Evolutionary conservation across 2,329 filamentous ascomycete genomes (phyloP).

Genomic region (Elsinoe necatrix): DNA sequence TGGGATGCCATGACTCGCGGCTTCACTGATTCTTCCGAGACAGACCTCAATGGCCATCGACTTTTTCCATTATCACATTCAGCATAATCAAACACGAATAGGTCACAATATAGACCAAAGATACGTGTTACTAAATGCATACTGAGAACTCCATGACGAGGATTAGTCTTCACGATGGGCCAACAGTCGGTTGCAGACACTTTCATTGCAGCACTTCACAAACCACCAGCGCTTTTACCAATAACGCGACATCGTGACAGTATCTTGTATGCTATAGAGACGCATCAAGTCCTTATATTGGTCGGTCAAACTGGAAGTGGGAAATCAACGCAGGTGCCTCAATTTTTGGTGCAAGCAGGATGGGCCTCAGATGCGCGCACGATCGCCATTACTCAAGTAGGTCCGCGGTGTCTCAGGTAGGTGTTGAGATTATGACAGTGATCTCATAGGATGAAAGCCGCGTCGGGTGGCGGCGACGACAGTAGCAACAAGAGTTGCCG

Average conservation of each 20-base stretch:
- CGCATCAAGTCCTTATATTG: slow-evolving; percentile 73
- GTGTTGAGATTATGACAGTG: slow-evolving; percentile 21
- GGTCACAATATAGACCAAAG: too few species aligned
- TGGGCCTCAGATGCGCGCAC: slow-evolving; percentile 79
- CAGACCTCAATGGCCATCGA: too few species aligned
- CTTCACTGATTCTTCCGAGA: too few species aligned
- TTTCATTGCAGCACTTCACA: slow-evolving; percentile 75
- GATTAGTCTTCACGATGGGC: not conserved
- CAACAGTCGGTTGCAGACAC: slow-evolving; percentile 27
- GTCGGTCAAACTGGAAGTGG: slow-evolving; percentile 91
- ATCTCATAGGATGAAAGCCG: slow-evolving; percentile 50
- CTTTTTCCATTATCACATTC: too few species aligned
- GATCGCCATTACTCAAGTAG: slow-evolving; percentile 83
- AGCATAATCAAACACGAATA: too few species aligned
- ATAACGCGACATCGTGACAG: slow-evolving; percentile 75
- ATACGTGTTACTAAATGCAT: not conserved
- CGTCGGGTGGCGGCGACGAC: slow-evolving; percentile 84
- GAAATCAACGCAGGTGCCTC: slow-evolving; percentile 92
- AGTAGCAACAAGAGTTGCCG: slow-evolving; percentile 77
- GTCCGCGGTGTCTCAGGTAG: slow-evolving; percentile 29
- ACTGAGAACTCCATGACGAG: not conserved
- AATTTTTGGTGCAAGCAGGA: slow-evolving; percentile 78
- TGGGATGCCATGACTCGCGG: too few species aligned
- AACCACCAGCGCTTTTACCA: slow-evolving; percentile 72
- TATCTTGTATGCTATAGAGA: slow-evolving; percentile 80